These are phyloP conservation scores for Cadophora sp. DNA, from an alignment of 2,329 filamentous ascomycete genomes.

Conservation along the genomic window DNA sequence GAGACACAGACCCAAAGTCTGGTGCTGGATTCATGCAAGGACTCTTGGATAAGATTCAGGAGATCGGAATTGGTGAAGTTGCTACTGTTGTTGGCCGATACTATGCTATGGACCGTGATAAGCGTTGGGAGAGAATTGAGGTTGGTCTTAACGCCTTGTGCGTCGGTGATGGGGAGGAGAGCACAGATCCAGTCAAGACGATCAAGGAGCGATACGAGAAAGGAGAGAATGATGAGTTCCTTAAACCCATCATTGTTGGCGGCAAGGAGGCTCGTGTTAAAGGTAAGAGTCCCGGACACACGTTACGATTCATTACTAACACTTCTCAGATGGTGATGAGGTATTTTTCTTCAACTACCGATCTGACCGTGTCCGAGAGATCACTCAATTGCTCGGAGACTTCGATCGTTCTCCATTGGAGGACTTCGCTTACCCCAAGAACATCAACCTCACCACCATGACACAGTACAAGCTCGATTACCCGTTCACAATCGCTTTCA, in stretches of 20 bases:
- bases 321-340: conserved; percentile 77
- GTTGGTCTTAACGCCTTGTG: conserved; percentile 84
- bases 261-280: conserved; percentile 86
- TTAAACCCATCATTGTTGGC: conserved; percentile 95
- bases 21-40: conserved; percentile 87
- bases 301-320: conserved; percentile 26
- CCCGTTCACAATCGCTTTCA: conserved; percentile 89
- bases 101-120: conserved; percentile 99
- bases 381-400: conserved; percentile 91
- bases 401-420: conserved; percentile 89
- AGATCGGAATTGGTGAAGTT: conserved; percentile 85
- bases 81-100: conserved; percentile 95
- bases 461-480: conserved; percentile 97
- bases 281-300: conserved; percentile 58
- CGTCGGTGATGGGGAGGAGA: conserved; percentile 84
- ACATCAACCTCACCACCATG: conserved; percentile 91
- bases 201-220: conserved; percentile 88
- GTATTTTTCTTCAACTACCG: conserved; percentile 99
- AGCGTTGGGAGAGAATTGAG: conserved; percentile 97
- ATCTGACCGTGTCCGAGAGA: conserved; percentile 94
- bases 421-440: conserved; percentile 93
- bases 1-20: conserved; percentile 97
- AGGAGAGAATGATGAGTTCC: conserved; percentile 94
- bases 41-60: conserved; percentile 79
- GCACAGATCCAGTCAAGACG: conserved; percentile 82